Conservation (phyloP, 371 early-diverging fungal species). For the Mucor lusitanicus region DNA sequence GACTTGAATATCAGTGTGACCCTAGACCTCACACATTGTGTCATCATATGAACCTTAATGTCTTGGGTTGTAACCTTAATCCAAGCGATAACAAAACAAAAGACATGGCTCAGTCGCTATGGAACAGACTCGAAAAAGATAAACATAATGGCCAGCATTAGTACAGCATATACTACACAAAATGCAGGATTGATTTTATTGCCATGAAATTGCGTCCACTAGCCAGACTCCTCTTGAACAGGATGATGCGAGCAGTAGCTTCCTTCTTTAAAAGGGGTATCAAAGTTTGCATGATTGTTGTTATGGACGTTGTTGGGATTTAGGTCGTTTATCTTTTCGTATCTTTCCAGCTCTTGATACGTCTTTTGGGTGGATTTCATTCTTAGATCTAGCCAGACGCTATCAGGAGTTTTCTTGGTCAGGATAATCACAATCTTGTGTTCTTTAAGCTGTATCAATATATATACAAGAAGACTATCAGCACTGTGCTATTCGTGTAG, state of each 20-base stretch:
- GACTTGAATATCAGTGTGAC: too few relatives aligned
- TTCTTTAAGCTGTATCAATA: slow-evolving; percentile 1
- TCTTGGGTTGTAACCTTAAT: too few relatives aligned
- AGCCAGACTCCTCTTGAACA: not conserved
- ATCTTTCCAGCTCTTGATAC: slow-evolving; percentile 7
- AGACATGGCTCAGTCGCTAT: too few relatives aligned
- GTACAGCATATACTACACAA: too few relatives aligned
- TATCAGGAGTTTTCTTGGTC: not conserved
- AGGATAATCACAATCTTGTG: slow-evolving; percentile 9
- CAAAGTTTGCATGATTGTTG: not conserved
- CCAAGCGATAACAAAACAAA: too few relatives aligned
- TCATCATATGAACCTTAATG: too few relatives aligned
- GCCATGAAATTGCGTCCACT: not conserved
- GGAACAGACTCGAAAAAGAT: too few relatives aligned
- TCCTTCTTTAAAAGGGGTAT: not conserved
- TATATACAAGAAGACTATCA: too few relatives aligned
- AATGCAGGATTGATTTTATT: too few relatives aligned
- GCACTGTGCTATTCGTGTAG: not conserved
- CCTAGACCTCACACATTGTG: too few relatives aligned
- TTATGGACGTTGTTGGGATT: not conserved
- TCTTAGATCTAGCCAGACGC: slow-evolving; percentile 9
- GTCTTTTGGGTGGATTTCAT: slow-evolving; percentile 11
- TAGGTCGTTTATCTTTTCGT: not conserved
- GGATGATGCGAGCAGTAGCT: not conserved
- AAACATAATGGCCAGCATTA: too few relatives aligned